Conservation (phyloP, 176 grass and related monocot species). For the Miscanthus lutarioriparius region DNA sequence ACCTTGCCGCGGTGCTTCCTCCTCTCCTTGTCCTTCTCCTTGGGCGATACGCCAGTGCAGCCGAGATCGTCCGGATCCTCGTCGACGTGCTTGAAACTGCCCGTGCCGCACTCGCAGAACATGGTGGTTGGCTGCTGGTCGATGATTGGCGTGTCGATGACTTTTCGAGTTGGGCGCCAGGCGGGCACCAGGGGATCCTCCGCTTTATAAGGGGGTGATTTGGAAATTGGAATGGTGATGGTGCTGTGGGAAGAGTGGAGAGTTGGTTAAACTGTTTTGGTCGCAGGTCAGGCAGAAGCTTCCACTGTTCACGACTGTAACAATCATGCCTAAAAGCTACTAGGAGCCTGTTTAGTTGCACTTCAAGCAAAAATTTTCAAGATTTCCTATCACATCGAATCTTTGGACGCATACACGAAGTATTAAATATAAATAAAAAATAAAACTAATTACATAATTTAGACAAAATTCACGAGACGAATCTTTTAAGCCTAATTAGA, state of each 20-base stretch:
- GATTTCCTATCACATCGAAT: no score
- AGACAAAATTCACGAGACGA: no score
- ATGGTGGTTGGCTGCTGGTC: conserved; percentile 2
- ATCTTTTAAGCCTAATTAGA: no score
- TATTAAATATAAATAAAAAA: no score
- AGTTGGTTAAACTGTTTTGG: background rate
- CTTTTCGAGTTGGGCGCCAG: background rate
- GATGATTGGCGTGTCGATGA: background rate
- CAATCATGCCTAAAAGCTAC: background rate
- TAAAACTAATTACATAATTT: no score
- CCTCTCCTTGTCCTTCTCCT: background rate
- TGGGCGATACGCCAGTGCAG: background rate
- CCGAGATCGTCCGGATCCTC: background rate
- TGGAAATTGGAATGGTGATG: background rate
- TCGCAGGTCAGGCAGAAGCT: background rate
- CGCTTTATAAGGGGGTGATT: background rate
- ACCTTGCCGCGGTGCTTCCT: conserved; percentile 43
- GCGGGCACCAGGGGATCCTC: background rate
- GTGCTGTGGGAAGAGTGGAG: background rate
- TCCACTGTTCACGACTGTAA: background rate
- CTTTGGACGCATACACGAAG: no score
- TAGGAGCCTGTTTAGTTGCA: no score
- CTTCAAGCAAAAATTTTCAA: no score
- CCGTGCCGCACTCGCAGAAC: conserved; percentile 50
- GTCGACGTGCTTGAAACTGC: conserved; percentile 60